These are phyloP conservation scores for Bruguiera gymnorhiza DNA, from an alignment of 345 rosid genomes.

Conservation along the genomic window DNA sequence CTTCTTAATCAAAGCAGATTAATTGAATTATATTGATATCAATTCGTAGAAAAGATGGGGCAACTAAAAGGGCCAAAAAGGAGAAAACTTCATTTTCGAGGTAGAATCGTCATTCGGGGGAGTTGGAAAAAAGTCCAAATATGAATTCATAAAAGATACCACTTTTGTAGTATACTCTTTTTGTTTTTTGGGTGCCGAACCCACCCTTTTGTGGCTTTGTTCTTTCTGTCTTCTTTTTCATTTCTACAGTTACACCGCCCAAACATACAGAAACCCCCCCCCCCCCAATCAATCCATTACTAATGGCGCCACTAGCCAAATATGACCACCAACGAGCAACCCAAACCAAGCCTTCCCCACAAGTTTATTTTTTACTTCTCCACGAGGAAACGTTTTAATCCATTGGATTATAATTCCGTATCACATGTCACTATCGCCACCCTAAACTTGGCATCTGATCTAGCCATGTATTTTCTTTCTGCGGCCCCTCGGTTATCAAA, in stretches of 20 bases:
- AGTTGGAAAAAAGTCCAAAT: background rate
- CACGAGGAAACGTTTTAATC: slow-evolving; percentile 7
- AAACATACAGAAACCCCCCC: background rate
- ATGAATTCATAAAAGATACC: background rate
- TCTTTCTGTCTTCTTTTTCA: background rate
- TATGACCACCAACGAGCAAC: background rate
- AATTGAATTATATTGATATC: too few relatives aligned
- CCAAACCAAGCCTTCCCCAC: too few relatives aligned
- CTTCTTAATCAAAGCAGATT: too few relatives aligned
- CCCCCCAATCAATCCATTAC: slow-evolving; percentile 14
- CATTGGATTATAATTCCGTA: background rate
- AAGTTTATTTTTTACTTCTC: background rate
- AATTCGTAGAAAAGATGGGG: too few relatives aligned
- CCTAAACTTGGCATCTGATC: slow-evolving; percentile 20
- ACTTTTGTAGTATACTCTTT: background rate
- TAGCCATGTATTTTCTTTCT: background rate
- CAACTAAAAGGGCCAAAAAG: background rate
- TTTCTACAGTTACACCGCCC: slow-evolving; percentile 25
- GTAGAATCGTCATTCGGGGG: background rate
- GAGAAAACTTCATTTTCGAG: slow-evolving; percentile 14
- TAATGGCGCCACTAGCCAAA: background rate
- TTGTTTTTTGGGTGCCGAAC: background rate
- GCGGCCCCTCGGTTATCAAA: background rate
- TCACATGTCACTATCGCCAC: slow-evolving; percentile 9
- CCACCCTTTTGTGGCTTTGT: slow-evolving; percentile 3